These are phyloP conservation scores for Adansonia gregorii DNA, from an alignment of 441 rosid genomes.

Conservation along the genomic window DNA sequence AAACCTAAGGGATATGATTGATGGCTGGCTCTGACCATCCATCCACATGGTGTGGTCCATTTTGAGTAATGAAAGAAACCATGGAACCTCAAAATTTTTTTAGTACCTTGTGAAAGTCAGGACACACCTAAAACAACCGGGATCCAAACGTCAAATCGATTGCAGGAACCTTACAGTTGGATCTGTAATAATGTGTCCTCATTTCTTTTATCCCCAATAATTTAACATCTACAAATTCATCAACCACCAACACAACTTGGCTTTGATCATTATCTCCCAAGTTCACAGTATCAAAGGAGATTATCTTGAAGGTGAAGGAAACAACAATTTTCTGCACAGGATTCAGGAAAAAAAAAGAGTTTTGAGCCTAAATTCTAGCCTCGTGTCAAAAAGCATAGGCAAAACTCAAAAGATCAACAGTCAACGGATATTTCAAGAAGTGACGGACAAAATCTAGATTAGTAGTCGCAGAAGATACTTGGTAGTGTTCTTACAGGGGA, in stretches of 20 bases:
- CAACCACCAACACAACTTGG: conserved; percentile 18
- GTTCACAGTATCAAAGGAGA: neutral
- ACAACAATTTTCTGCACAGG: neutral
- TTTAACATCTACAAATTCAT: conserved; percentile 14
- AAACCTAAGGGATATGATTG: neutral
- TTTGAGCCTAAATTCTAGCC: neutral
- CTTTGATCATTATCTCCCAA: neutral
- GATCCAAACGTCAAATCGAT: conserved; percentile 23
- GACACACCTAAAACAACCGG: conserved; percentile 21
- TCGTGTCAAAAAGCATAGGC: neutral
- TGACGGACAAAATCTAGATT: neutral
- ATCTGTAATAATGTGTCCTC: conserved; percentile 22
- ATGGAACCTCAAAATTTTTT: conserved; percentile 8
- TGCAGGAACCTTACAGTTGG: conserved; percentile 19
- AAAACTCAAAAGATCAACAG: neutral
- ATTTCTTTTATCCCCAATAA: neutral
- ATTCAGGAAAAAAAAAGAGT: neutral
- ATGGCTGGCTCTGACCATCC: neutral
- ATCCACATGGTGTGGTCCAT: conserved; percentile 33
- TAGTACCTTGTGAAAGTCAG: neutral
- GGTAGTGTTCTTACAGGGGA: neutral
- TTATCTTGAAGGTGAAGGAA: neutral
- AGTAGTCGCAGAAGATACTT: neutral
- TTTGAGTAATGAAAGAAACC: conserved; percentile 1
- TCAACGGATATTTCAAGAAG: neutral